Evolutionary conservation across 2,329 filamentous ascomycete species (phyloP).

Genomic region (Epichloe hybrida): DNA sequence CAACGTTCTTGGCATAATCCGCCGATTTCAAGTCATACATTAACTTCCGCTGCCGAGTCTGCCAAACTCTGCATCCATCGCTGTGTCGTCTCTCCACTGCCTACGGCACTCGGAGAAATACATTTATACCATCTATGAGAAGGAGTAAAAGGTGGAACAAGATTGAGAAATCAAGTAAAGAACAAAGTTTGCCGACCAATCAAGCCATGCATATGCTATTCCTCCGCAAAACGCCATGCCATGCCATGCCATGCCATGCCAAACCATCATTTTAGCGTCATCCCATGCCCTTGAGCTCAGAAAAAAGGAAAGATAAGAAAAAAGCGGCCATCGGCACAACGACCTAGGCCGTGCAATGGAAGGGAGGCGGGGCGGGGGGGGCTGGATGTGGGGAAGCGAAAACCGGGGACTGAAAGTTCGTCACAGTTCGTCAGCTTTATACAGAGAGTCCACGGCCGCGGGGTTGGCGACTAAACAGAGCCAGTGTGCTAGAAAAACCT

Average conservation of each 20-base stretch:
- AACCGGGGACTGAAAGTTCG: too few species aligned
- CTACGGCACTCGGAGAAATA: conserved; percentile 3
- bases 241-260: not conserved
- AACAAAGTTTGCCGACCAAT: not conserved
- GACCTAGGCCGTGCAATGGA: too few species aligned
- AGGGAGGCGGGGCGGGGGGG: too few species aligned
- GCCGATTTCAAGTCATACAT: not conserved
- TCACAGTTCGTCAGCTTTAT: too few species aligned
- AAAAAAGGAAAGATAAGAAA: not conserved
- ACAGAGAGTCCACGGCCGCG: too few species aligned
- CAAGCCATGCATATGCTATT: conserved; percentile 2
- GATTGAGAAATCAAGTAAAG: not conserved
- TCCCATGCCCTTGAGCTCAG: not conserved
- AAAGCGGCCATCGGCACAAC: too few species aligned
- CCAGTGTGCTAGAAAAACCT: too few species aligned
- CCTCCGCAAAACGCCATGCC: not conserved
- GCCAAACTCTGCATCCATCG: not conserved
- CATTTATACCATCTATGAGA: conserved; percentile 6
- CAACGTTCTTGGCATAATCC: not conserved
- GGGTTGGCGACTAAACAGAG: too few species aligned
- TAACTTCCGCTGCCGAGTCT: not conserved
- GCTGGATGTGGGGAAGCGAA: too few species aligned
- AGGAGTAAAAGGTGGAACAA: not conserved
- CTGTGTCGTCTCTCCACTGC: conserved; percentile 1
- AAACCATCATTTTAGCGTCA: not conserved